Conservation (phyloP, 2,329 filamentous ascomycete genomes). For the Cylindrodendrum hubeiense region DNA sequence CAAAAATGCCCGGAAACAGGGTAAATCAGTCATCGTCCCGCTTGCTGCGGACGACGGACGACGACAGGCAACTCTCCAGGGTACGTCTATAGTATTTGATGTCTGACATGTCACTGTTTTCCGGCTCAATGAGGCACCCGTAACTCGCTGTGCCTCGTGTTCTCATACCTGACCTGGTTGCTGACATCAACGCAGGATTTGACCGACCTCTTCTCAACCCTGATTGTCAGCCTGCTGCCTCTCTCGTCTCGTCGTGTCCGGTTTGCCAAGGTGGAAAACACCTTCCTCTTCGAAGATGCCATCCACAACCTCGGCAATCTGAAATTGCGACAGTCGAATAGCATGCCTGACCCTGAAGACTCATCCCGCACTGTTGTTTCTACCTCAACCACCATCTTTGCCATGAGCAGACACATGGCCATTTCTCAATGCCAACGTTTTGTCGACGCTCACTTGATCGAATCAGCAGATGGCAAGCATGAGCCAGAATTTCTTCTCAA, state of each 20-base stretch:
- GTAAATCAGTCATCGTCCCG: slow-evolving; percentile 86
- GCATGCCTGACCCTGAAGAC: slow-evolving; percentile 98
- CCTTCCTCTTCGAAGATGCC: slow-evolving; percentile 95
- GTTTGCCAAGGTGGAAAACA: slow-evolving; percentile 90
- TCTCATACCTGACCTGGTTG: neutral
- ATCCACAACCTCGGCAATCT: slow-evolving; percentile 97
- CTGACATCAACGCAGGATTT: slow-evolving; percentile 76
- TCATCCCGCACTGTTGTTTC: slow-evolving; percentile 95
- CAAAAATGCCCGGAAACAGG: slow-evolving; percentile 8
- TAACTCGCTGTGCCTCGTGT: neutral
- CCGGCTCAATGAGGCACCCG: neutral
- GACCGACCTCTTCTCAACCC: slow-evolving; percentile 94
- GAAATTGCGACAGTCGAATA: slow-evolving; percentile 98
- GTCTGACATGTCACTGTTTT: neutral
- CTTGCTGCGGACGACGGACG: slow-evolving; percentile 95
- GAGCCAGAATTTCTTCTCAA: slow-evolving; percentile 87
- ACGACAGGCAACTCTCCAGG: slow-evolving; percentile 93
- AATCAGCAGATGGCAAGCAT: slow-evolving; percentile 89
- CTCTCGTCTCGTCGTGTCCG: slow-evolving; percentile 89
- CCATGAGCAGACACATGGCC: slow-evolving; percentile 99
- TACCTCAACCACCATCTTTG: slow-evolving; percentile 97
- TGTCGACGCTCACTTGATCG: slow-evolving; percentile 92
- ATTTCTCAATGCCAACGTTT: slow-evolving; percentile 94
- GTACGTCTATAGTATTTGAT: slow-evolving; percentile 62
- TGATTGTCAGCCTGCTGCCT: slow-evolving; percentile 91